Conservation (phyloP, 164 flowering plant species). For the Kalanchoe fedtschenkoi region DNA sequence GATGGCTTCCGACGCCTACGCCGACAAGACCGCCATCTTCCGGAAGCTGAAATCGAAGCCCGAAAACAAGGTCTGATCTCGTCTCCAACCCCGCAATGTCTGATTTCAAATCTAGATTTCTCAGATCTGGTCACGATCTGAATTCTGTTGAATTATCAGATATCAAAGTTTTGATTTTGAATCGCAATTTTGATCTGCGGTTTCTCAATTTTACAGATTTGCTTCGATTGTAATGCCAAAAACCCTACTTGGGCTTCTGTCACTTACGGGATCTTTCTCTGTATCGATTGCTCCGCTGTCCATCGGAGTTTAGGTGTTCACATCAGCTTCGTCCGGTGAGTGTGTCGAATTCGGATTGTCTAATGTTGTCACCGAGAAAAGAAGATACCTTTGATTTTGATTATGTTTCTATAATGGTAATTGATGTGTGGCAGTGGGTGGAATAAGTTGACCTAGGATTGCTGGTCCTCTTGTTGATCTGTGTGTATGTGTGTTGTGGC, state of each 20-base stretch:
- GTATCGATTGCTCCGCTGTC: conserved; percentile 87
- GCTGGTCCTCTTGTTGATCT: too few relatives aligned
- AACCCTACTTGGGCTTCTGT: conserved; percentile 98
- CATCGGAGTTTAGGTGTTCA: conserved; percentile 96
- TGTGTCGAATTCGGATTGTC: not conserved
- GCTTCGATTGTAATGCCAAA: conserved; percentile 93
- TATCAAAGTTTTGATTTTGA: not conserved
- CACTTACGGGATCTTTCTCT: conserved; percentile 87
- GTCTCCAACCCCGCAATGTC: not conserved
- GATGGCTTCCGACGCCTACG: not conserved
- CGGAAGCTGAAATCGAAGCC: conserved; percentile 6
- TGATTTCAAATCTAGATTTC: not conserved
- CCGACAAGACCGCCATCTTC: not conserved
- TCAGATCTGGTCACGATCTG: not conserved
- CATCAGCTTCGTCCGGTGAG: conserved; percentile 80
- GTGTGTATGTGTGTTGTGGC: too few relatives aligned
- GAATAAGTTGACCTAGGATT: too few relatives aligned
- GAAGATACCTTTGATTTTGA: too few relatives aligned
- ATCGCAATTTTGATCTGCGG: not conserved
- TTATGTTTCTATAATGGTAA: too few relatives aligned
- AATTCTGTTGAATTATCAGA: not conserved
- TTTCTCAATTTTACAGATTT: conserved; percentile 34
- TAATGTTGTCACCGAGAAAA: too few relatives aligned
- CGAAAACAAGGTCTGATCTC: conserved; percentile 4
- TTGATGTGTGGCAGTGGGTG: not conserved